Evolutionary conservation across 73 alveolate species (phyloP).

Genomic region (Paramecium sonneborni): DNA sequence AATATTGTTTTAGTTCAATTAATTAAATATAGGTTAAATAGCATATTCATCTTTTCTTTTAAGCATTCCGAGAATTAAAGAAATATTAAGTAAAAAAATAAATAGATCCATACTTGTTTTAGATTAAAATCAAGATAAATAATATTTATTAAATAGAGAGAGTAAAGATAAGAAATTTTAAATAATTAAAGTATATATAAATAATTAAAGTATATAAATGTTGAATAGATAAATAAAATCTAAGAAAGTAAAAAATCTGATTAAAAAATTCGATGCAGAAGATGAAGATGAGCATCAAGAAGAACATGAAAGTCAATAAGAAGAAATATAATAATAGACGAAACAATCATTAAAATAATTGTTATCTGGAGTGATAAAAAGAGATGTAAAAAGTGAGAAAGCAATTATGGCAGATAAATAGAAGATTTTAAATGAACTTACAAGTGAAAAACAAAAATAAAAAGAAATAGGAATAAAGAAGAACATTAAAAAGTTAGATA

Average conservation of each 20-base stretch:
- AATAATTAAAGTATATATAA: background rate
- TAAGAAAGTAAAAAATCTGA: background rate
- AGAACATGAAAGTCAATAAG: background rate
- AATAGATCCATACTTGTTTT: conserved; percentile 79
- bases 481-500: background rate
- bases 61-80: conserved; percentile 97
- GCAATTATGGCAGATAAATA: conserved; percentile 32
- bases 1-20: conserved; percentile 82
- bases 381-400: background rate
- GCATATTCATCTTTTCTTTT: conserved; percentile 94
- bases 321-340: background rate
- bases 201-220: background rate
- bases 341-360: background rate
- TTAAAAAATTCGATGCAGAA: conserved; percentile 41
- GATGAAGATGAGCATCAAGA: conserved; percentile 23
- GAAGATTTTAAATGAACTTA: background rate
- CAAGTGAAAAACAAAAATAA: background rate
- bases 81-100: conserved; percentile 87
- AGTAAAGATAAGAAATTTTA: background rate
- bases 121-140: conserved; percentile 88
- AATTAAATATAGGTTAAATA: conserved; percentile 91
- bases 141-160: conserved; percentile 63
- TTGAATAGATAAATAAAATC: conserved; percentile 41
- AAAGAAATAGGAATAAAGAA: background rate
- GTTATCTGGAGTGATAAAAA: background rate